phyloP scores from a whole-genome alignment of 495 filamentous ascomycete species.

The Daldinia grandis region DNA sequence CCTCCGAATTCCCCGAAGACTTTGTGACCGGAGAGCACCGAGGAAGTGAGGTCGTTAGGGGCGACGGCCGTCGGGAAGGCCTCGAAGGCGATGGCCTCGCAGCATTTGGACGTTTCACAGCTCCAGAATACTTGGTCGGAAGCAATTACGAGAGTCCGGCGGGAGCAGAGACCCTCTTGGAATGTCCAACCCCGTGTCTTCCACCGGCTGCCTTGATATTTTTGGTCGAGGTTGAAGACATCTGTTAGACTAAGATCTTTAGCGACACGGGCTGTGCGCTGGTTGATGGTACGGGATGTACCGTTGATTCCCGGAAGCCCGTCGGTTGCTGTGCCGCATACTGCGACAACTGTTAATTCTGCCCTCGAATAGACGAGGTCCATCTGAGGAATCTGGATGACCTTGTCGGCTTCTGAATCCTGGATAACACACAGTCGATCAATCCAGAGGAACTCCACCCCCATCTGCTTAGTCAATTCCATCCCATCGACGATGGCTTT shows the following conservation, averaged over 20 bases:
- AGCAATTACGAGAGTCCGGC: slow-evolving; percentile 46
- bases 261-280: slow-evolving; percentile 13
- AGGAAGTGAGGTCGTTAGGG: slow-evolving; percentile 12
- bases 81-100: slow-evolving; percentile 33
- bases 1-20: slow-evolving; percentile 32
- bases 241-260: slow-evolving; percentile 22
- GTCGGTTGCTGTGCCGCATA: slow-evolving; percentile 12
- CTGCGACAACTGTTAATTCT: slow-evolving; percentile 45
- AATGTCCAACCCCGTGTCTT: slow-evolving; percentile 53
- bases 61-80: slow-evolving; percentile 18
- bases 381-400: slow-evolving; percentile 45
- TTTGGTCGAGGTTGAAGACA: slow-evolving; percentile 14
- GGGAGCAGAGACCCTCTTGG: slow-evolving; percentile 50
- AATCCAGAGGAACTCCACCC: slow-evolving; percentile 50
- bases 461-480: slow-evolving; percentile 37
- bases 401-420: slow-evolving; percentile 40
- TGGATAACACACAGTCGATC: slow-evolving; percentile 52
- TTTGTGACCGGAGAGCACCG: slow-evolving; percentile 17
- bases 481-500: slow-evolving; percentile 48
- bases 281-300: neutral
- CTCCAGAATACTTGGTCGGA: slow-evolving; percentile 45
- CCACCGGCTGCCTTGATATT: slow-evolving; percentile 41
- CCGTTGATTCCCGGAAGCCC: slow-evolving; percentile 21
- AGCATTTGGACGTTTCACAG: slow-evolving; percentile 26
- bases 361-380: slow-evolving; percentile 41